These are phyloP conservation scores for Rauvolfia tetraphylla DNA, from an alignment of 257 asterid genomes.

Conservation along the genomic window DNA sequence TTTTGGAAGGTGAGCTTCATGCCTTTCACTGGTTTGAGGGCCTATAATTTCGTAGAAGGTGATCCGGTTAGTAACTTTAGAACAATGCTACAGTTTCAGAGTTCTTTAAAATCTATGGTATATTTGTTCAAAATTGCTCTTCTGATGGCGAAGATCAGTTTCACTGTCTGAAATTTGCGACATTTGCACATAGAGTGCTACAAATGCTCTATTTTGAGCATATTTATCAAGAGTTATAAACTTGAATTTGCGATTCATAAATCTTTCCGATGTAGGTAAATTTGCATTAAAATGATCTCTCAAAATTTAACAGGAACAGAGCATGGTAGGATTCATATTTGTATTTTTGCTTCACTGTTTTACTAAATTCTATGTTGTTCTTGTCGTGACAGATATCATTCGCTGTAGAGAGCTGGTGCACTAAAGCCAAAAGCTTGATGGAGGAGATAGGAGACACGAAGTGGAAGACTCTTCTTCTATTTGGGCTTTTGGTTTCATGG, in stretches of 20 bases:
- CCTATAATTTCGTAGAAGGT: conserved; percentile 7
- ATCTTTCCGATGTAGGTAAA: too few species aligned
- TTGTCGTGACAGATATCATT: too few species aligned
- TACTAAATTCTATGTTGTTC: too few species aligned
- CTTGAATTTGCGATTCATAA: neutral
- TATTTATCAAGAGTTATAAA: neutral
- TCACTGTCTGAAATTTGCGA: neutral
- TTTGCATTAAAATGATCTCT: too few species aligned
- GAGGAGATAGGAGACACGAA: conserved; percentile 28
- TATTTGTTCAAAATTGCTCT: neutral
- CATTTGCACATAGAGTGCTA: neutral
- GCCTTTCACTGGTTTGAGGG: neutral
- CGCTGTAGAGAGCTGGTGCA: neutral
- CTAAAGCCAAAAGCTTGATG: conserved; percentile 5
- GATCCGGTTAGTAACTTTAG: neutral
- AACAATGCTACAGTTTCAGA: neutral
- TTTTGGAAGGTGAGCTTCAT: conserved; percentile 19
- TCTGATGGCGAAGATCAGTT: neutral
- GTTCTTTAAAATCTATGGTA: neutral
- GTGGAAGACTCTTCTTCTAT: conserved; percentile 28
- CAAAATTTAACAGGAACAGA: too few species aligned
- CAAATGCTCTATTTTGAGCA: neutral
- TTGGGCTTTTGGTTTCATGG: conserved; percentile 33
- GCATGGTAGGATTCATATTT: too few species aligned
- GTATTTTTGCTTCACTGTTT: too few species aligned